Evolutionary conservation across 1,284 basidiomycete species (phyloP).

Genomic region (Cutaneotrichosporon dermatis): DNA sequence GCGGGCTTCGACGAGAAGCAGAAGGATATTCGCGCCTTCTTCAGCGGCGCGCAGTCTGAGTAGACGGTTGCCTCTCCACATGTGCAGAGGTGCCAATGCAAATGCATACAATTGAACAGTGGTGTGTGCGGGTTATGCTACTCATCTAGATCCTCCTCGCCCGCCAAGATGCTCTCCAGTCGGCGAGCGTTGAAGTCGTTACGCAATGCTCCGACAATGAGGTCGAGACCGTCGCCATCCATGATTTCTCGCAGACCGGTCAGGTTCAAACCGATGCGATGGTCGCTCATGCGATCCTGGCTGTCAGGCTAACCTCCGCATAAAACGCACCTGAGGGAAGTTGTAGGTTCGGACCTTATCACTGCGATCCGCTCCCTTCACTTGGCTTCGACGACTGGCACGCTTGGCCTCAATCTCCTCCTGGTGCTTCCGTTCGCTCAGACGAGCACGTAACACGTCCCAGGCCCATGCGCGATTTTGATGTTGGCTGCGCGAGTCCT

Average conservation of each 20-base stretch:
- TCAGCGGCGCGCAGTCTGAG: conserved; percentile 54
- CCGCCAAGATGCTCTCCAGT: conserved; percentile 63
- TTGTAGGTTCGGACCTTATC: conserved; percentile 95
- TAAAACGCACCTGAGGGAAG: conserved; percentile 63
- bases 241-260: conserved; percentile 69
- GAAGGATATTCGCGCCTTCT: conserved; percentile 69
- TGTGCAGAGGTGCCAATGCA: no score
- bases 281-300: conserved; percentile 86
- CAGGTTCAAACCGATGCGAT: conserved; percentile 72
- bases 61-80: background rate
- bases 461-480: conserved; percentile 85
- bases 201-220: conserved; percentile 58
- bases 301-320: no score
- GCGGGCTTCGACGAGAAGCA: conserved; percentile 69
- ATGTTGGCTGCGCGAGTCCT: conserved; percentile 95
- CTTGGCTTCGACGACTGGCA: conserved; percentile 65
- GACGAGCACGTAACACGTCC: conserved; percentile 75
- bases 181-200: conserved; percentile 61
- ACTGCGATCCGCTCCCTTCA: conserved; percentile 73
- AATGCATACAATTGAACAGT: no score
- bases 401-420: conserved; percentile 66
- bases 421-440: conserved; percentile 71
- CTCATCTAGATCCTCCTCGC: conserved; percentile 46
- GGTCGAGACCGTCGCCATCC: conserved; percentile 67
- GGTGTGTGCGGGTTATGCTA: conserved; percentile 9